These are phyloP conservation scores for Nematodospora anomalae DNA, from an alignment of 1,139 yeast genomes.

Conservation along the genomic window DNA sequence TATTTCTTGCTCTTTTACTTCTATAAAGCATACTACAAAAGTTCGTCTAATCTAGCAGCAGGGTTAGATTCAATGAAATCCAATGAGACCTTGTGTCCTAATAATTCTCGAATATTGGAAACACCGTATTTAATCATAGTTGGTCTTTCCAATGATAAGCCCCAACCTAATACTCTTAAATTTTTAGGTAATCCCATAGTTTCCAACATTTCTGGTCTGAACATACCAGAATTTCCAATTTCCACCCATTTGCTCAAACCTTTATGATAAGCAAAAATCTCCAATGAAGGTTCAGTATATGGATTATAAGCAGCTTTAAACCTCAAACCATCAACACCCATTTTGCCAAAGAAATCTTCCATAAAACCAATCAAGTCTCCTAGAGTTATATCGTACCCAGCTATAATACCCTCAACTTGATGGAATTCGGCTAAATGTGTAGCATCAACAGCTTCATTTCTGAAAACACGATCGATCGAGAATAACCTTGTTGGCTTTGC, in stretches of 20 bases:
- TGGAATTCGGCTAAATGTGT: constrained; percentile 99
- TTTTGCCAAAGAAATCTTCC: constrained; percentile 94
- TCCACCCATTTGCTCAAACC: constrained; percentile 98
- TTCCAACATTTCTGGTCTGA: constrained; percentile 99
- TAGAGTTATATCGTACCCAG: constrained; percentile 90
- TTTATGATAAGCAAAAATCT: constrained; percentile 94
- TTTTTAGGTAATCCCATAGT: constrained; percentile 96
- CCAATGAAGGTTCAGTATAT: constrained; percentile 98
- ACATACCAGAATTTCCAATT: constrained; percentile 99
- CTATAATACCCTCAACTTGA: constrained; percentile 98
- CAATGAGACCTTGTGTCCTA: constrained; percentile 91
- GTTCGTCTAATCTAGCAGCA: constrained; percentile 89
- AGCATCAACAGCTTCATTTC: constrained; percentile 99
- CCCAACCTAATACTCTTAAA: constrained; percentile 96
- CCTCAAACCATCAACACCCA: constrained; percentile 94
- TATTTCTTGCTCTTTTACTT: neutral
- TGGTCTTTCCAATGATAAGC: constrained; percentile 95
- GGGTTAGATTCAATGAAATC: constrained; percentile 96
- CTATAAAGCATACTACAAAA: constrained; percentile 20
- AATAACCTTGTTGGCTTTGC: constrained; percentile 92
- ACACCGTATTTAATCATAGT: constrained; percentile 98
- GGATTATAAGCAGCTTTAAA: constrained; percentile 99
- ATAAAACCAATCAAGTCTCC: constrained; percentile 98
- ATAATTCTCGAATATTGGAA: constrained; percentile 88
- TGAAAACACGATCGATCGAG: constrained; percentile 97